These are phyloP conservation scores for Saussurea involucrata DNA, from an alignment of 129 eudicot species.

Conservation along the genomic window DNA sequence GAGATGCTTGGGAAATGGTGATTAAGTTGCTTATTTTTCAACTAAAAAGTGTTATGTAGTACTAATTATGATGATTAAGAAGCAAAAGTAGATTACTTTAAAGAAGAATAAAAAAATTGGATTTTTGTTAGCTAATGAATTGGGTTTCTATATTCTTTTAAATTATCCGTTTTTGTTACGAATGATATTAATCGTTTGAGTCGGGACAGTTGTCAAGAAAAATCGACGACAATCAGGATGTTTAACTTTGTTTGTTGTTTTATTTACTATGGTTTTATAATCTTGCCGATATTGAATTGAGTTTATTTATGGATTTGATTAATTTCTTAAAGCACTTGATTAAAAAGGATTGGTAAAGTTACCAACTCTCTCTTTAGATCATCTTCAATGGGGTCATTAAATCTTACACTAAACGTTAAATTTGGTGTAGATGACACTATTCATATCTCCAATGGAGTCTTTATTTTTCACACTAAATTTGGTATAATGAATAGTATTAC, in stretches of 20 bases:
- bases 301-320: not conserved
- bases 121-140: not conserved
- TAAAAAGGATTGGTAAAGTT: not conserved
- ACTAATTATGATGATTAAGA: conserved; percentile 12
- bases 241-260: not conserved
- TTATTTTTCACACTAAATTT: too few species aligned
- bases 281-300: not conserved
- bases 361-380: too few species aligned
- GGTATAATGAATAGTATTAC: too few species aligned
- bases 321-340: not conserved
- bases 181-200: not conserved
- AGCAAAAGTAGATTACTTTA: conserved; percentile 25
- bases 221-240: not conserved
- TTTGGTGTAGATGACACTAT: too few species aligned
- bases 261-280: not conserved
- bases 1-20: conserved; percentile 9
- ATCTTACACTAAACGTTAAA: too few species aligned
- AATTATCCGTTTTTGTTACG: not conserved
- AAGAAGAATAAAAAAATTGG: not conserved
- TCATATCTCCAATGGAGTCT: too few species aligned
- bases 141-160: not conserved
- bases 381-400: too few species aligned
- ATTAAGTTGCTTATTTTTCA: not conserved
- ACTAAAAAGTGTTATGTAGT: not conserved
- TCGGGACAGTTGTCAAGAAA: not conserved